Conservation (phyloP, 1,139 yeast species). For the Taphrina betulina region DNA sequence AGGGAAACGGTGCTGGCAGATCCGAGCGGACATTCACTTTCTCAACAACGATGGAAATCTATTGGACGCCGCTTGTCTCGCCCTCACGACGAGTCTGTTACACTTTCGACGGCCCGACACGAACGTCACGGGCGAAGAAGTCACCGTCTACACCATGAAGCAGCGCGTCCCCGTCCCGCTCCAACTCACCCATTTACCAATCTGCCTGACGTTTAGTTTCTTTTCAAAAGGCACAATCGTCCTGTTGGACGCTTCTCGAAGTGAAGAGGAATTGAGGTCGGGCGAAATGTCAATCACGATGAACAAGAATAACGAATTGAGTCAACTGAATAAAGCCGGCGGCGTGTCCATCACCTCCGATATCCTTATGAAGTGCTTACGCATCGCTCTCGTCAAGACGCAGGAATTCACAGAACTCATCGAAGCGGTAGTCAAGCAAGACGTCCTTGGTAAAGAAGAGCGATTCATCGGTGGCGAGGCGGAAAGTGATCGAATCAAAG, state of each 20-base stretch:
- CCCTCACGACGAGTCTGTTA: conserved; percentile 78
- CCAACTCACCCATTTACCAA: conserved; percentile 82
- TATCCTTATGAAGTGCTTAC: conserved; percentile 65
- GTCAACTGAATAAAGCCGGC: conserved; percentile 87
- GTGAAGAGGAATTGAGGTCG: conserved; percentile 74
- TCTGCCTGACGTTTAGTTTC: conserved; percentile 86
- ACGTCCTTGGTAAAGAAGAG: conserved; percentile 46
- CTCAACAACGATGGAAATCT: conserved; percentile 89
- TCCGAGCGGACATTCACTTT: conserved; percentile 85
- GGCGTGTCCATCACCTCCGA: conserved; percentile 81
- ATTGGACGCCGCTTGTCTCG: conserved; percentile 85
- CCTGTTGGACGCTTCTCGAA: conserved; percentile 70
- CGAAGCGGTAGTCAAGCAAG: conserved; percentile 56
- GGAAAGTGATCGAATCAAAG: conserved; percentile 37
- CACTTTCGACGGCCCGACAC: conserved; percentile 85
- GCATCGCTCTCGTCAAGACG: conserved; percentile 64
- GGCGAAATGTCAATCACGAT: conserved; percentile 82
- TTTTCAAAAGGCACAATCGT: conserved; percentile 53
- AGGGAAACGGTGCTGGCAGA: conserved; percentile 85
- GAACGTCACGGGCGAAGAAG: conserved; percentile 61
- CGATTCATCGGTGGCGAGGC: conserved; percentile 37
- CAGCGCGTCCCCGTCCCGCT: conserved; percentile 87
- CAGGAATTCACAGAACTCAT: conserved; percentile 65
- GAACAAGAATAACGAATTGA: conserved; percentile 84
- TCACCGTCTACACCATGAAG: conserved; percentile 54